These are phyloP conservation scores for Cryphonectria radicalis DNA, from an alignment of 2,329 filamentous ascomycete genomes.

Conservation along the genomic window DNA sequence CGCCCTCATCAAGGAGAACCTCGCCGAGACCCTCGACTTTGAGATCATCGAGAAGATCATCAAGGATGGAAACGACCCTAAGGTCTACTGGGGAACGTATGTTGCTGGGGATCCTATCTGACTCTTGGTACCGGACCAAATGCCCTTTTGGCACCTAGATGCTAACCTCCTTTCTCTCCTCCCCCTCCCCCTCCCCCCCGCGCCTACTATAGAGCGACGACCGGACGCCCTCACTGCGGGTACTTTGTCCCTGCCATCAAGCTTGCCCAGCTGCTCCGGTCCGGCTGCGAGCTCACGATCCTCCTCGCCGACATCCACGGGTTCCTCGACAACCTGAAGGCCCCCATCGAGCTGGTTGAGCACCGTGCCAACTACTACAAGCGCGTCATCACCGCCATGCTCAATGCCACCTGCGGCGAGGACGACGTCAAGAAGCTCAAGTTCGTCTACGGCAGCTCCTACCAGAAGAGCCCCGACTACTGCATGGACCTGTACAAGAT, in stretches of 20 bases:
- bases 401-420: constrained; percentile 75
- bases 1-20: constrained; percentile 76
- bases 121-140: not conserved
- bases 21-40: constrained; percentile 80
- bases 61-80: constrained; percentile 71
- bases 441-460: constrained; percentile 83
- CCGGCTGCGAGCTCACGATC: constrained; percentile 81
- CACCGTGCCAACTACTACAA: constrained; percentile 84
- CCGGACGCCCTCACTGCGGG: constrained; percentile 84
- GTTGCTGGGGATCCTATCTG: constrained; percentile 5
- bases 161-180: constrained; percentile 13
- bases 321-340: constrained; percentile 76
- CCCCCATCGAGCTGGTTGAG: constrained; percentile 85
- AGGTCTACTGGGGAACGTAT: constrained; percentile 78
- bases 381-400: constrained; percentile 72
- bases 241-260: constrained; percentile 91
- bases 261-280: constrained; percentile 83
- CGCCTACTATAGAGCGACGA: constrained; percentile 68
- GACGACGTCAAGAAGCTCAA: constrained; percentile 71
- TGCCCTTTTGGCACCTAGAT: not conserved
- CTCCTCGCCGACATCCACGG: constrained; percentile 77
- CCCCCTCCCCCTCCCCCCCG: not conserved
- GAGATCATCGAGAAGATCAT: constrained; percentile 80
- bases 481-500: constrained; percentile 88
- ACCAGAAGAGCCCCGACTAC: constrained; percentile 76